Conservation (phyloP, 257 asterid genomes). For the Petunia secreta region DNA sequence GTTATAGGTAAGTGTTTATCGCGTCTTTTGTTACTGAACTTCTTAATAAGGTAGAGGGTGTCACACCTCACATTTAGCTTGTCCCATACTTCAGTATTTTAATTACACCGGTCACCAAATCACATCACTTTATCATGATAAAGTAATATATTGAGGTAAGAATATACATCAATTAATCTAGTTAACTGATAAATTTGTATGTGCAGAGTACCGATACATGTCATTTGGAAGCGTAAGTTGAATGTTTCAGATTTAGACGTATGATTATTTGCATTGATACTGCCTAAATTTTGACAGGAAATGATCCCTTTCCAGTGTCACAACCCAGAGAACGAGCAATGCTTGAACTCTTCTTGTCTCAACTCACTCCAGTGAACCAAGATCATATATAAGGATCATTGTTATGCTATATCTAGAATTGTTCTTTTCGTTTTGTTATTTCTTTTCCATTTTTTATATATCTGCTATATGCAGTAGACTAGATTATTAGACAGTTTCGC, state of each 20-base stretch:
- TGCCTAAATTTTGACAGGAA: conserved; percentile 34
- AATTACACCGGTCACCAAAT: no score
- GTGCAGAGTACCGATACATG: no score
- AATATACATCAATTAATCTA: no score
- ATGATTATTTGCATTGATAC: background rate
- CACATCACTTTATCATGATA: no score
- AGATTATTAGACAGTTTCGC: background rate
- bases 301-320: conserved; percentile 51
- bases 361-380: conserved; percentile 59
- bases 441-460: background rate
- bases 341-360: conserved; percentile 66
- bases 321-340: conserved; percentile 75
- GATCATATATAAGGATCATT: conserved; percentile 36
- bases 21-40: no score
- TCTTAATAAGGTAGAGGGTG: no score
- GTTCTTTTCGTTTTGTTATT: background rate
- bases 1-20: background rate
- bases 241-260: background rate
- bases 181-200: no score
- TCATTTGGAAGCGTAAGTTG: background rate
- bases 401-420: background rate
- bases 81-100: no score
- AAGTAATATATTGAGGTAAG: no score
- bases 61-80: no score
- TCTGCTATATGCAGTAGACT: background rate